Conservation (phyloP, 176 grass and related monocot species). For the Themeda triandra region DNA sequence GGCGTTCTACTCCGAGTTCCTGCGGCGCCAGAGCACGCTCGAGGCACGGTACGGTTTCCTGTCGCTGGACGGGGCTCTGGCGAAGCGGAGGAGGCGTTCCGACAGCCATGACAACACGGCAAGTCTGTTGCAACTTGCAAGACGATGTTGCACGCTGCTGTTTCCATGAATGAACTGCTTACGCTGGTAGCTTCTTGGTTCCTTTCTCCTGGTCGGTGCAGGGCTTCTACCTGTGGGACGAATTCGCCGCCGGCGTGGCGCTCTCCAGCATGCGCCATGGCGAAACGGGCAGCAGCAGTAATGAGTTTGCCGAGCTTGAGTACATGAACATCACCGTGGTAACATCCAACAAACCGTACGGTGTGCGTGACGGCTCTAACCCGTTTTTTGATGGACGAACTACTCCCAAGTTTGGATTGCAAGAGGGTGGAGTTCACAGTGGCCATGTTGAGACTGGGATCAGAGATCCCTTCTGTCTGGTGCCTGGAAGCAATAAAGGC, state of each 20-base stretch:
- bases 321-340: conserved; percentile 80
- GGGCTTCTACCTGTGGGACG: conserved; percentile 94
- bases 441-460: conserved; percentile 79
- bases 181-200: neutral
- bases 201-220: conserved; percentile 5
- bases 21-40: conserved; percentile 47
- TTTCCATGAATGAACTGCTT: too few relatives aligned
- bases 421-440: conserved; percentile 60
- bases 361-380: conserved; percentile 65
- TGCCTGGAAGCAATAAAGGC: conserved; percentile 54
- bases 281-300: conserved; percentile 46
- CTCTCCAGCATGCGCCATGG: conserved; percentile 62
- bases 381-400: conserved; percentile 56
- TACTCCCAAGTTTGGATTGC: conserved; percentile 60
- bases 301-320: conserved; percentile 81
- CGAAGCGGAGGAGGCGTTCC: conserved; percentile 25
- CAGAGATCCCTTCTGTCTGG: conserved; percentile 62
- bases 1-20: conserved; percentile 57
- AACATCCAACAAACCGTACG: conserved; percentile 74
- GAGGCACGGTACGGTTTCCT: conserved; percentile 75
- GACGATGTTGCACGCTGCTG: too few relatives aligned
- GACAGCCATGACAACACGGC: conserved; percentile 47
- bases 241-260: conserved; percentile 61
- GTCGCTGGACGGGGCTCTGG: conserved; percentile 39
- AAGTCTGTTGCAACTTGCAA: neutral